These are phyloP conservation scores for Ambrosia artemisiifolia DNA, from an alignment of 129 eudicot species.

Conservation along the genomic window DNA sequence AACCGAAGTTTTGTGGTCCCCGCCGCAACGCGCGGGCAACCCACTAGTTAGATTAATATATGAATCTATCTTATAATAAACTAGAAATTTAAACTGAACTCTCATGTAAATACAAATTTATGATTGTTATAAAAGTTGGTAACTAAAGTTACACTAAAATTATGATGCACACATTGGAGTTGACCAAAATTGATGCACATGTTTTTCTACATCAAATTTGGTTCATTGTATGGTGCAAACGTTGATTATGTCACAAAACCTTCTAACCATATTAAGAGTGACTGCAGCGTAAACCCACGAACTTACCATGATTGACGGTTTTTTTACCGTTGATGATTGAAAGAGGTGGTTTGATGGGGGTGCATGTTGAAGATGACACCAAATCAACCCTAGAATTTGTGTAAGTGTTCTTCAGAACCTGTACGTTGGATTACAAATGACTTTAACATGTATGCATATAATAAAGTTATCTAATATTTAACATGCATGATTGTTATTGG, in stretches of 20 bases:
- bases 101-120: too few relatives aligned
- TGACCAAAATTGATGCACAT: too few relatives aligned
- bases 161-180: too few relatives aligned
- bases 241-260: background rate
- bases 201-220: too few relatives aligned
- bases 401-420: constrained; percentile 45
- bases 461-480: background rate
- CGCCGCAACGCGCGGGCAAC: too few relatives aligned
- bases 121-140: too few relatives aligned
- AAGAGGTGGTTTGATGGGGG: constrained; percentile 38
- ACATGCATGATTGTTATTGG: background rate
- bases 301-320: constrained; percentile 56
- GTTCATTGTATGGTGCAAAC: too few relatives aligned
- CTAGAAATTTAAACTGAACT: too few relatives aligned
- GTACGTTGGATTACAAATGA: constrained; percentile 7
- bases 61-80: too few relatives aligned
- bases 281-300: background rate
- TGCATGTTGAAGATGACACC: constrained; percentile 50
- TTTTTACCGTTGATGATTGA: constrained; percentile 40
- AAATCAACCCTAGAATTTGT: constrained; percentile 55
- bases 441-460: background rate
- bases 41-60: too few relatives aligned
- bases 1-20: too few relatives aligned
- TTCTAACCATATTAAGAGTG: background rate
- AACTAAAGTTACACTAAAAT: too few relatives aligned